Evolutionary conservation across 352 stramenopile species (phyloP).

Genomic region (Phytophthora macrochlamydospora): DNA sequence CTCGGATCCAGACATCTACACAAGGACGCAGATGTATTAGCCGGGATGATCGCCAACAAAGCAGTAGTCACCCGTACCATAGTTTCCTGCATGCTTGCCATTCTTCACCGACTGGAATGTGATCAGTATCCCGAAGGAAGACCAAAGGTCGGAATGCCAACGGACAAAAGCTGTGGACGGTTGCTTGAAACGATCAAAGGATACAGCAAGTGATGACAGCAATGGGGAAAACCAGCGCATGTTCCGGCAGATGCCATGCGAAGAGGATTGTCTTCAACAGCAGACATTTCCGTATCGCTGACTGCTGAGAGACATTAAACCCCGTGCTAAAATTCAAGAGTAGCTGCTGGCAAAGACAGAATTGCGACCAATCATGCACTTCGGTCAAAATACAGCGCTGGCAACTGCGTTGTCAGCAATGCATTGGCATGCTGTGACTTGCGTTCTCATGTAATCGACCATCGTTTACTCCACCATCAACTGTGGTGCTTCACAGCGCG

Average conservation of each 20-base stretch:
- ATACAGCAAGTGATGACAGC: neutral
- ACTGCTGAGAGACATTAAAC: neutral
- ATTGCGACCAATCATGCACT: neutral
- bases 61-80: slow-evolving; percentile 13
- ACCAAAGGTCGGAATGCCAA: neutral
- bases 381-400: neutral
- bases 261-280: neutral
- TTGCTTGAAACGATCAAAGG: neutral
- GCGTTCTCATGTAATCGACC: slow-evolving; percentile 1
- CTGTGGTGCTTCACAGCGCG: neutral
- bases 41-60: neutral
- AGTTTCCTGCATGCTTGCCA: slow-evolving; percentile 25
- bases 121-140: neutral
- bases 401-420: neutral
- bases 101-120: neutral
- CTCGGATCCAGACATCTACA: slow-evolving; percentile 73
- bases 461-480: slow-evolving; percentile 13
- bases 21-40: neutral
- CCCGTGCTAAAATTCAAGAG: too few relatives aligned
- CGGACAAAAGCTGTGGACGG: neutral
- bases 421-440: neutral
- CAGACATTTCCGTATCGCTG: neutral
- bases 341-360: neutral
- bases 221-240: slow-evolving; percentile 2
- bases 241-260: slow-evolving; percentile 9